Evolutionary conservation across 2,329 filamentous ascomycete genomes (phyloP), one percentile per base, ranked within the genome.

Genomic region (Macroventuria anomochaeta): DNA sequence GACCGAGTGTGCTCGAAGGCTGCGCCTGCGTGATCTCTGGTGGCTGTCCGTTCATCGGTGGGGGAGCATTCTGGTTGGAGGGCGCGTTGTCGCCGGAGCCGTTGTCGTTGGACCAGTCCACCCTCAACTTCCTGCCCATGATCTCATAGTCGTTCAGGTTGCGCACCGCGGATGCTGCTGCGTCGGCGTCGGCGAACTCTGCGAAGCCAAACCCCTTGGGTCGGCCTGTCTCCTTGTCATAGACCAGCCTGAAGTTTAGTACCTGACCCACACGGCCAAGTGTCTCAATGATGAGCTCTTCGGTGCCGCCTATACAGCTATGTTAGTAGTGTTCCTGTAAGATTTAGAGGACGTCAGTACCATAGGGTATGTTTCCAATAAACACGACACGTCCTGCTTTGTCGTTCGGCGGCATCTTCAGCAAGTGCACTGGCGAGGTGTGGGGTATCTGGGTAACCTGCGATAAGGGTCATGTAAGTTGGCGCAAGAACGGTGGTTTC

Each of bases 131-230:
- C 68, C 95, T 86, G 49, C 92, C 92, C 88, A 96, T 96, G 71
- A 97, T 87, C 74, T 97, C 93, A 77, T 91, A 88, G 75, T 96
- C 92, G 78, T 97, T 96, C 46, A 97, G 80, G 72, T 99, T 97
- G 64, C 93, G 88, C 40, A 97, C 93, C 2, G 95, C 95, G 2
- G 92, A 96, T 31, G 93, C 91, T 26, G 95, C 95, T 21, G 92
- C 83, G 84, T 96, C 93, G 55, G 90, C 87, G 71, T 97, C 95
- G 49, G 91, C 89, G 71, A 96, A 99, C 74, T 97, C 93, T 69
- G 93, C 90, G 68, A 97, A 99, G 29, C 95, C 95, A 73, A 96
- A 99, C 15, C 95, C 95, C 76, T 97, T 97, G 0, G 95, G 93
- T 51, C 91, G 87, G 34, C 93, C 93, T 2, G 93, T 97, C 70